Evolutionary conservation across 257 asterid genomes (phyloP).

Genomic region (Nicotiana undulata): DNA sequence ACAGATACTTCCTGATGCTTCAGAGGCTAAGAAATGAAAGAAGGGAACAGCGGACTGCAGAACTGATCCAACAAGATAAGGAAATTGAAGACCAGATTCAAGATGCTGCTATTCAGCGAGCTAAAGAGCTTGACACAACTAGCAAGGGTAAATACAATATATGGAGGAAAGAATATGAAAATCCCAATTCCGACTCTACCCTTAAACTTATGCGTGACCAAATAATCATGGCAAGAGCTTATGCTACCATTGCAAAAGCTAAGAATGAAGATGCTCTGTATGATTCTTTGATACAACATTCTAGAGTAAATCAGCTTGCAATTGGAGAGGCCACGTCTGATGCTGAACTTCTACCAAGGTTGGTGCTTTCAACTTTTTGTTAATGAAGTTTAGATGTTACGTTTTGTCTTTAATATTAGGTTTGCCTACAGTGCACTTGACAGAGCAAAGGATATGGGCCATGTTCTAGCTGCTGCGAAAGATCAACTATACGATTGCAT

Average conservation of each 20-base stretch:
- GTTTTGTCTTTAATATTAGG: constrained; percentile 12
- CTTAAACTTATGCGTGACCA: constrained; percentile 91
- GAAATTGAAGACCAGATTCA: constrained; percentile 60
- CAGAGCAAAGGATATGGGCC: constrained; percentile 91
- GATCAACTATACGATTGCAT: constrained; percentile 69
- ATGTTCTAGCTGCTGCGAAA: constrained; percentile 74
- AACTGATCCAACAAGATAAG: constrained; percentile 57
- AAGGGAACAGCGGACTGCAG: constrained; percentile 60
- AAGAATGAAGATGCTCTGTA: constrained; percentile 59
- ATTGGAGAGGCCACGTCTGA: constrained; percentile 80
- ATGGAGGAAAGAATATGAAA: constrained; percentile 92
- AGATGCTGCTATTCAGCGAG: constrained; percentile 73
- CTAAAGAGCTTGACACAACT: constrained; percentile 72
- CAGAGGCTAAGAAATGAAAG: constrained; percentile 70
- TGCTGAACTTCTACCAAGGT: constrained; percentile 86
- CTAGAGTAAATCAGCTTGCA: constrained; percentile 68
- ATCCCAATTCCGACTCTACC: constrained; percentile 76
- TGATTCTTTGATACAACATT: constrained; percentile 58
- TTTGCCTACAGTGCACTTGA: constrained; percentile 48
- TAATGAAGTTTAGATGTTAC: constrained; percentile 11
- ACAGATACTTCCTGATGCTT: constrained; percentile 13
- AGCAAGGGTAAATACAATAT: constrained; percentile 66
- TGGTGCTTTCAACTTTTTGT: constrained; percentile 15
- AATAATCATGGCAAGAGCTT: constrained; percentile 89
- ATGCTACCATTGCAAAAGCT: constrained; percentile 84